Evolutionary conservation across 2,329 filamentous ascomycete genomes (phyloP).

Genomic region (Claviceps africana): DNA sequence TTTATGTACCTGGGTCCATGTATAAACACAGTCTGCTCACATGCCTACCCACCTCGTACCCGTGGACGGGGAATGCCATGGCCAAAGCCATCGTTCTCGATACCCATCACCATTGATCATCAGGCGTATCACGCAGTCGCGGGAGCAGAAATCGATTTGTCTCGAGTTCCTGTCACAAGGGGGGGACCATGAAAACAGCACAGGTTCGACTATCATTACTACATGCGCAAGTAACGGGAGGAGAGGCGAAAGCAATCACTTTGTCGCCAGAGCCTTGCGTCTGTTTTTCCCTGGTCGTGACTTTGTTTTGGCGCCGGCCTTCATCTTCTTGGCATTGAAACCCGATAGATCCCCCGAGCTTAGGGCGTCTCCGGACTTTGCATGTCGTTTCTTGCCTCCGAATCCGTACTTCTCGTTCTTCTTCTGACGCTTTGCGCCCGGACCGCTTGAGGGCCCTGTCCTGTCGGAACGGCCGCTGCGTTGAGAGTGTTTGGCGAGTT

Average conservation of each 20-base stretch:
- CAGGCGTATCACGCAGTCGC: no score
- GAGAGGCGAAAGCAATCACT: slow-evolving; percentile 6
- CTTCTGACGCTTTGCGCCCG: slow-evolving; percentile 62
- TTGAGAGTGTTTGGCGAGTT: slow-evolving; percentile 31
- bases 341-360: slow-evolving; percentile 69
- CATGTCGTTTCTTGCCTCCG: slow-evolving; percentile 84
- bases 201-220: not conserved
- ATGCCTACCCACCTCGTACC: no score
- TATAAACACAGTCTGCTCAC: no score
- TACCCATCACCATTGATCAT: no score
- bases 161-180: not conserved
- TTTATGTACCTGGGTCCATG: no score
- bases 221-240: not conserved
- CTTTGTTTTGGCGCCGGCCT: slow-evolving; percentile 36
- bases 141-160: not conserved
- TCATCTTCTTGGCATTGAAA: slow-evolving; percentile 78
- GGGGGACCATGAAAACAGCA: not conserved
- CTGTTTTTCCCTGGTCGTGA: slow-evolving; percentile 36
- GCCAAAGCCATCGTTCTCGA: no score
- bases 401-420: slow-evolving; percentile 92
- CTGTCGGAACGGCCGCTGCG: slow-evolving; percentile 25
- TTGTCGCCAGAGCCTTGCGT: slow-evolving; percentile 28
- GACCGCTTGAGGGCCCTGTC: slow-evolving; percentile 6
- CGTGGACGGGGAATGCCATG: no score
- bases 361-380: slow-evolving; percentile 78